Evolutionary conservation across 164 flowering plant genomes (phyloP), one percentile per base, ranked within the genome.

Genomic region (Echeveria elegans): DNA sequence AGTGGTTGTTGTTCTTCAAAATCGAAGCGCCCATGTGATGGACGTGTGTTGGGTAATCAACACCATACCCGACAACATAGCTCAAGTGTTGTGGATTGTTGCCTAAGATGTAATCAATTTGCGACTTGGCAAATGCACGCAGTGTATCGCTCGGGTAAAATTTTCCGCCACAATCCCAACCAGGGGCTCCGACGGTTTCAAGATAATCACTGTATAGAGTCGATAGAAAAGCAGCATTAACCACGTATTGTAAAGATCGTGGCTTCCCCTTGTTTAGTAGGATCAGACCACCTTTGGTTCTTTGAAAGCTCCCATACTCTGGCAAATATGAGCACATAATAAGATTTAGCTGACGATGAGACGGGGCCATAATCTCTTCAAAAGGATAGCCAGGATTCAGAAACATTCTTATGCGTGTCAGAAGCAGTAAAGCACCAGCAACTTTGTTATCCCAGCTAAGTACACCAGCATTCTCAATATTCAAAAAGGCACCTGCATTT

Each of bases 1-100:
- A 90, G 65, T 69, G 84, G 52, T 83, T 62, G 69, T 82, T 86
- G 80, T 85, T 84, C 77, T 90, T 87, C 0, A 94, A 96, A 58
- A 93, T 87, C 2, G 98, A 93, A 48, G 97, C 97, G 14, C 89
- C 97, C 74, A 94, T 80, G 53, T 93, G 98, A 72, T 93, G 98
- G 65, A 90, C 92, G 19, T 81, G 97, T 66, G 75, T 90, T 11
- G 98, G 97, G 66, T 80, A 93, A 48, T 82, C 78, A 38, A 76
- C 70, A 26, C 98, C 98, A 69, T 82, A 93, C 28, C 98, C 98
- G 2, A 85, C 98, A 32, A 93, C 28, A 60, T 93, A 93, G 63
- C 98, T 93, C 96, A 88, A 90, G 65, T 86, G 86, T 66, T 81
- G 75, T 59, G 98, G 97, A 74, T 93, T 93, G 40, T 93, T 85